phyloP scores from a whole-genome alignment of 345 rosid species.

The Rubroshorea leprosula region DNA sequence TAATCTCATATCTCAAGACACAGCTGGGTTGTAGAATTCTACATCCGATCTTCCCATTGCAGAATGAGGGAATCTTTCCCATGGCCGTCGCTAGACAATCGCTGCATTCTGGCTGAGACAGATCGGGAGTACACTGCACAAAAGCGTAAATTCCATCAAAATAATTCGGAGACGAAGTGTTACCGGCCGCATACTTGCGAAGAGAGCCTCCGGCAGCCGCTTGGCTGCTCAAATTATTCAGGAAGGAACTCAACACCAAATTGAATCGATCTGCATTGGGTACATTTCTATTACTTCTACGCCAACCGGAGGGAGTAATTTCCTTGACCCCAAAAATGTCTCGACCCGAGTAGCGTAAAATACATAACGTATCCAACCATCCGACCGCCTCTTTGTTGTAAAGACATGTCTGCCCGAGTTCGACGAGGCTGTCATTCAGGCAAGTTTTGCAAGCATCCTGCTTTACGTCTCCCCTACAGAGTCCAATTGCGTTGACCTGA shows the following conservation, averaged over 20 bases:
- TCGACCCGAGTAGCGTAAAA: conserved; percentile 38
- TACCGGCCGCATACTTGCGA: conserved; percentile 2
- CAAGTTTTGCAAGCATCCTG: conserved; percentile 30
- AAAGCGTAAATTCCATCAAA: conserved; percentile 20
- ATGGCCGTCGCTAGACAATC: conserved; percentile 26
- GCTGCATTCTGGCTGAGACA: conserved; percentile 30
- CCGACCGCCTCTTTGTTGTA: conserved; percentile 25
- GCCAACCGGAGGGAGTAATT: conserved; percentile 4
- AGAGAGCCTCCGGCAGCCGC: neutral
- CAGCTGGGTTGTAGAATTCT: conserved; percentile 26
- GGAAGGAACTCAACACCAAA: conserved; percentile 15
- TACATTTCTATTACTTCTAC: conserved; percentile 18
- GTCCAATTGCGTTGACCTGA: conserved; percentile 30
- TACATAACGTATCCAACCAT: conserved; percentile 37
- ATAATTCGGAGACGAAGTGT: neutral
- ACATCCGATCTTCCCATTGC: conserved; percentile 28
- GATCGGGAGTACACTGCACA: conserved; percentile 54
- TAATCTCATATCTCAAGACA: conserved; percentile 19
- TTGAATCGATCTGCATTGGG: conserved; percentile 18
- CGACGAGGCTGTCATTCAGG: conserved; percentile 13
- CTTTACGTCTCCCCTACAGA: conserved; percentile 38
- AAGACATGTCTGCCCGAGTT: conserved; percentile 25
- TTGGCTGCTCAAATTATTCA: neutral
- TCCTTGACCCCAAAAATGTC: conserved; percentile 20
- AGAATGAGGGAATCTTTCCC: conserved; percentile 19